Percentiles rank a stretch among this genome's conserved stretches.
Conservation (phyloP, 1,284 basidiomycete genomes). For the Pterulicium gracile region DNA sequence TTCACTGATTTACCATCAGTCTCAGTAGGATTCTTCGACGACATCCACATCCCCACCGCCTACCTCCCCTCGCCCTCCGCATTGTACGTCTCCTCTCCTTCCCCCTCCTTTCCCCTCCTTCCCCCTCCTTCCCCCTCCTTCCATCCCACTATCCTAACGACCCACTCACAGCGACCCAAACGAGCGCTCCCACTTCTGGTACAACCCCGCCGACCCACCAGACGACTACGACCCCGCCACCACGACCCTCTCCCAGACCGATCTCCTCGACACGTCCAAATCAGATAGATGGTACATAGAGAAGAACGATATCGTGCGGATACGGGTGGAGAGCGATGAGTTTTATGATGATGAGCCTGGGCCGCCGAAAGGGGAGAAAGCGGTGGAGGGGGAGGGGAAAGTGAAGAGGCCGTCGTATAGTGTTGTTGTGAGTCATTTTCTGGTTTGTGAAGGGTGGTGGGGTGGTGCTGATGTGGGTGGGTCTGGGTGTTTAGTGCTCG, state of each 20-base stretch:
- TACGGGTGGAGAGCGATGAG: conserved; percentile 80
- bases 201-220: conserved; percentile 26
- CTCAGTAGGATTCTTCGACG: conserved; percentile 88
- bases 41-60: conserved; percentile 70
- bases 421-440: conserved; percentile 48
- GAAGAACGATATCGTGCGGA: conserved; percentile 72
- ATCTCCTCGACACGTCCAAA: conserved; percentile 58
- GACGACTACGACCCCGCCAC: conserved; percentile 1
- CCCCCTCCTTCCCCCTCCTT: background rate
- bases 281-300: conserved; percentile 82
- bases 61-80: conserved; percentile 71
- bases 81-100: conserved; percentile 42
- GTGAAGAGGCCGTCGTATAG: conserved; percentile 60
- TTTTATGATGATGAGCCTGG: conserved; percentile 91
- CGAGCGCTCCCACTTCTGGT: conserved; percentile 78
- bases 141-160: background rate
- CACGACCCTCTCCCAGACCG: conserved; percentile 15
- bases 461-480: conserved; percentile 1
- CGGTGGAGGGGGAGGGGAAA: conserved; percentile 46
- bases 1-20: conserved; percentile 35
- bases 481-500: conserved; percentile 49
- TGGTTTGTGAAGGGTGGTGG: conserved; percentile 1
- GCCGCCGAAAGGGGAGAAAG: conserved; percentile 63
- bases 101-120: background rate
- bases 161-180: conserved; percentile 56